Evolutionary conservation across 2,329 filamentous ascomycete genomes (phyloP).

Genomic region (Phialophora verrucosa): DNA sequence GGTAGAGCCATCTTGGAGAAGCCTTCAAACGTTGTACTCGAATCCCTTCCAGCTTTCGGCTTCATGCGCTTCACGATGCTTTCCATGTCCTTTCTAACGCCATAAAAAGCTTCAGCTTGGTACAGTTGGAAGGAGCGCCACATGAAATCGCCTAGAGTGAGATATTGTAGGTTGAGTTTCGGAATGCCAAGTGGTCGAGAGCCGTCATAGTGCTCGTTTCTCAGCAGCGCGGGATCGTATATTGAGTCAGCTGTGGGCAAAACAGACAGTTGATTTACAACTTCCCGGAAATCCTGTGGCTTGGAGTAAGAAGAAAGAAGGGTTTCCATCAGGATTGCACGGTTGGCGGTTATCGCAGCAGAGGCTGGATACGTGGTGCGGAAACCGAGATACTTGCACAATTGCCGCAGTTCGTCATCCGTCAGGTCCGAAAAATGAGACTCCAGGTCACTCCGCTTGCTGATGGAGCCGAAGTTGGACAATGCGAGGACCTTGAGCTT

Average conservation of each 20-base stretch:
- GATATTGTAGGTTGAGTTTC: constrained; percentile 93
- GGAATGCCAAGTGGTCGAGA: constrained; percentile 86
- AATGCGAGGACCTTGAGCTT: constrained; percentile 90
- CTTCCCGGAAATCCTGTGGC: constrained; percentile 81
- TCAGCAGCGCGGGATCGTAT: constrained; percentile 77
- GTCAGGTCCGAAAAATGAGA: constrained; percentile 73
- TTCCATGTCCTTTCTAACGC: constrained; percentile 89
- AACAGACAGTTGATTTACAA: constrained; percentile 70
- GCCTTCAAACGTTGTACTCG: constrained; percentile 75
- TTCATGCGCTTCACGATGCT: constrained; percentile 78
- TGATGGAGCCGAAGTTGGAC: constrained; percentile 89
- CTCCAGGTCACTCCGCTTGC: constrained; percentile 77
- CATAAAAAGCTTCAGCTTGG: constrained; percentile 89
- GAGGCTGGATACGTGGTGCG: constrained; percentile 80
- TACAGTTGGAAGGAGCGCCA: constrained; percentile 92
- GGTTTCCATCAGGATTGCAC: constrained; percentile 63
- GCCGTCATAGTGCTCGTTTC: constrained; percentile 86
- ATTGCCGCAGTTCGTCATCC: constrained; percentile 72
- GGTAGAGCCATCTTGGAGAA: constrained; percentile 91
- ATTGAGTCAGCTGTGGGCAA: constrained; percentile 82
- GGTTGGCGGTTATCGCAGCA: constrained; percentile 67
- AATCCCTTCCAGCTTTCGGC: constrained; percentile 68
- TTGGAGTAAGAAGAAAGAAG: constrained; percentile 77
- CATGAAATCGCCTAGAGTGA: constrained; percentile 94
- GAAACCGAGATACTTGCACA: constrained; percentile 75